phyloP scores from a whole-genome alignment of 2,329 filamentous ascomycete genomes.

The Stagonosporopsis cucurbitacearum region DNA sequence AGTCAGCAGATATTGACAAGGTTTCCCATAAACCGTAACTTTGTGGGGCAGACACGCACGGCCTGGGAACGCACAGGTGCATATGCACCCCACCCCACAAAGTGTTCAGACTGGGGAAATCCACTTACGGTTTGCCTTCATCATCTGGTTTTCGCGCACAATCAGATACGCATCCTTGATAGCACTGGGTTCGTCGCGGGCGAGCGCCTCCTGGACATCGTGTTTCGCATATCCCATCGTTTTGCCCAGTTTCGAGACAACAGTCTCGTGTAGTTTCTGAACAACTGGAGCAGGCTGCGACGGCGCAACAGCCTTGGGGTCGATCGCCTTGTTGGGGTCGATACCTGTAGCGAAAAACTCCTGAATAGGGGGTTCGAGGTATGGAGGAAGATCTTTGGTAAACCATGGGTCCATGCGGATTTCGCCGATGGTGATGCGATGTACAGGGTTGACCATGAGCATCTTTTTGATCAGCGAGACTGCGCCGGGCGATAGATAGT shows the following conservation, averaged over 20 bases:
- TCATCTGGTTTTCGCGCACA: conserved; percentile 95
- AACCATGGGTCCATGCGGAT: conserved; percentile 97
- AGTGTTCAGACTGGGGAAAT: conserved; percentile 1
- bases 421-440: conserved; percentile 91
- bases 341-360: conserved; percentile 95
- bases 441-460: conserved; percentile 93
- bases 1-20: conserved; percentile 22
- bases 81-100: conserved; percentile 7
- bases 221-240: conserved; percentile 97
- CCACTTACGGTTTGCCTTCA: conserved; percentile 88
- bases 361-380: conserved; percentile 85
- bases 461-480: conserved; percentile 85
- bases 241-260: conserved; percentile 94
- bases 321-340: conserved; percentile 89
- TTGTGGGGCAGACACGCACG: background rate
- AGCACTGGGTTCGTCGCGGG: conserved; percentile 90
- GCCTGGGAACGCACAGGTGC: conserved; percentile 4
- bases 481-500: conserved; percentile 87
- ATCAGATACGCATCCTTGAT: conserved; percentile 99
- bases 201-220: conserved; percentile 92
- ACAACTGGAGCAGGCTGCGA: conserved; percentile 74
- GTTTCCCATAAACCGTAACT: background rate
- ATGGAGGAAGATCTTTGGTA: conserved; percentile 80
- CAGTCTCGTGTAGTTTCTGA: conserved; percentile 88
- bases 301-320: conserved; percentile 79